Base-by-base conservation (phyloP, 805 yeast species). In the Lipomyces oligophaga region DNA sequence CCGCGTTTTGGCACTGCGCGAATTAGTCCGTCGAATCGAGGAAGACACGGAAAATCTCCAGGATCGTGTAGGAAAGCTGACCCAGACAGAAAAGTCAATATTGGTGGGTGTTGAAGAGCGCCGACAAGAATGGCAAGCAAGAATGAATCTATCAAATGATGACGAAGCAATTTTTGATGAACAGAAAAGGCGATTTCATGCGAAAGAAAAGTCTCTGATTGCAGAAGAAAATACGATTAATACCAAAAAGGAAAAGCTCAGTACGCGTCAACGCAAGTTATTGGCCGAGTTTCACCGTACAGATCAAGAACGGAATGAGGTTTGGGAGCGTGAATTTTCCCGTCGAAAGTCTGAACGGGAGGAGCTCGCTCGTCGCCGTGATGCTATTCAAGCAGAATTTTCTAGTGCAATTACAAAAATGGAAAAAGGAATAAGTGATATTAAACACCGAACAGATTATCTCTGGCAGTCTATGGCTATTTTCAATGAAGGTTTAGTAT, bases 1-100 rank as follows among this genome's bases (percentile, higher is more conserved):
- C 34, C 76, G 76, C 54, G 72, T 77, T 7, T 74, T 73, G 34
- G 72, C 77, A 33, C 61, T 80, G 49, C 72, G 78, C 34, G 74
- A 70, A 34, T 67, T 68, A 20, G 75, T 68, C 56, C 68, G 69
- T 15, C 68, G 64, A 52, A 61, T 49, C 30, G 68, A 67, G 20
- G 74, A 72, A 52, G 60, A 56, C 26, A 53, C 50, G 33, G 52
- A 33, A 52, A 39, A 10, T 41, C 41, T 48, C 36, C 43, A 18
- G 41, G 31, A 10, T 24, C 46, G 54, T n/a, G 38, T 41, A 16
- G 18, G 28, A 16, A 31, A 46, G 20, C 41, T 47, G 25, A 49
- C 43, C n/a, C 19, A 32, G 35, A 58, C 55, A 5, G 48, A 51
- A 27, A 26, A 15, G 30, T 11, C 5, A 3, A 30, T 37, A 10